These are phyloP conservation scores for Fusarium penzigii DNA, from an alignment of 2,329 filamentous ascomycete species.

Conservation along the genomic window DNA sequence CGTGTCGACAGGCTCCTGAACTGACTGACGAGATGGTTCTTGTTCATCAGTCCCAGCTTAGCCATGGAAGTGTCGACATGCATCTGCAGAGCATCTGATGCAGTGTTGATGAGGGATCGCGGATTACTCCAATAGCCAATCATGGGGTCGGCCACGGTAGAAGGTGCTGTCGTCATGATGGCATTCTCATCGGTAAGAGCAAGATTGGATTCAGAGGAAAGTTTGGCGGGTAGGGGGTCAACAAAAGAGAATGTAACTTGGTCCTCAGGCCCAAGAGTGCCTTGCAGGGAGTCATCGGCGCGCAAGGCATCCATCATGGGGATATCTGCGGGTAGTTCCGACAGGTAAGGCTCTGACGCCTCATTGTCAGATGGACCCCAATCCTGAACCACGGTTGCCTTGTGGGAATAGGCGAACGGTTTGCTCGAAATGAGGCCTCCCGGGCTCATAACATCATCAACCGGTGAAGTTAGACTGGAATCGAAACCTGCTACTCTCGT, in stretches of 20 bases:
- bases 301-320: constrained; percentile 35
- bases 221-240: constrained; percentile 34
- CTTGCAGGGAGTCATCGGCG: constrained; percentile 28
- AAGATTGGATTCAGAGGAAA: constrained; percentile 40
- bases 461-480: constrained; percentile 48
- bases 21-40: constrained; percentile 44
- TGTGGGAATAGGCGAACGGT: constrained; percentile 23
- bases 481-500: constrained; percentile 42
- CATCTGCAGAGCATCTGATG: constrained; percentile 47
- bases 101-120: constrained; percentile 41
- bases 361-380: constrained; percentile 31
- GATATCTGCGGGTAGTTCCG: constrained; percentile 47
- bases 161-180: constrained; percentile 17
- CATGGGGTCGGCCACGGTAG: constrained; percentile 14
- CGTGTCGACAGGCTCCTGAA: constrained; percentile 42
- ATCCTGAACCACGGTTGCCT: constrained; percentile 25
- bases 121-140: constrained; percentile 31
- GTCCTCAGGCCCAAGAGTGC: constrained; percentile 32
- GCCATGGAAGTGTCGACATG: constrained; percentile 47
- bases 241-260: constrained; percentile 40
- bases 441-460: constrained; percentile 40
- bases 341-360: constrained; percentile 32
- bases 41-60: constrained; percentile 42
- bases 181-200: constrained; percentile 35
- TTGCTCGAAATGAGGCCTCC: constrained; percentile 31